These are phyloP conservation scores for Actinomortierella wolfii DNA, from an alignment of 371 early-diverging fungal genomes.

Conservation along the genomic window DNA sequence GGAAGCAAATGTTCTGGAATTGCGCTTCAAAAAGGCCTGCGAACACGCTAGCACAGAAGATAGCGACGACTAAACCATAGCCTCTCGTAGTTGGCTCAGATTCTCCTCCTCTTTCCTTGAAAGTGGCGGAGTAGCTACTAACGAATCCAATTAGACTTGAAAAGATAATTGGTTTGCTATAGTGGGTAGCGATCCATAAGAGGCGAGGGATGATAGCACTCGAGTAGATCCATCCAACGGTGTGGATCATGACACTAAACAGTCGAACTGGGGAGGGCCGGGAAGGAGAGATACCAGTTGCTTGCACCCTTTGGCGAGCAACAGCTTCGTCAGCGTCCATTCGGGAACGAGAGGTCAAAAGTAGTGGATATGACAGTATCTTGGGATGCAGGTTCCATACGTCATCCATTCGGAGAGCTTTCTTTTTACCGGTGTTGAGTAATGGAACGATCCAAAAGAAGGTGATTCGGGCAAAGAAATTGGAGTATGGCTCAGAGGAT, in stretches of 20 bases:
- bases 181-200: constrained; percentile 73
- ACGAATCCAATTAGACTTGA: constrained; percentile 72
- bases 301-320: constrained; percentile 5
- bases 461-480: constrained; percentile 82
- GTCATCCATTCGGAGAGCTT: constrained; percentile 78
- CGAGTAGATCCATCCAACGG: constrained; percentile 24
- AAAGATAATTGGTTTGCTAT: constrained; percentile 77
- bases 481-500: constrained; percentile 79
- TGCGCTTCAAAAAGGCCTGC: constrained; percentile 27
- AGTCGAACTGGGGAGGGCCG: constrained; percentile 17
- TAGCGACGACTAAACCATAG: constrained; percentile 52
- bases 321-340: constrained; percentile 39
- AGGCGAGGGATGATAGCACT: constrained; percentile 27
- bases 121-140: constrained; percentile 44
- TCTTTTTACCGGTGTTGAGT: constrained; percentile 76
- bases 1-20: constrained; percentile 25
- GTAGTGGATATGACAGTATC: constrained; percentile 31
- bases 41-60: constrained; percentile 10
- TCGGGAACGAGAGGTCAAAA: constrained; percentile 35
- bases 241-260: constrained; percentile 62
- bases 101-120: constrained; percentile 5
- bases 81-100: constrained; percentile 63
- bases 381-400: constrained; percentile 72
- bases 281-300: not conserved
- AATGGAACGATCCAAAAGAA: constrained; percentile 93